Percentiles rank a stretch among this genome's conserved stretches.
phyloP scores from a whole-genome alignment of 2,329 filamentous ascomycete species.

The Botrytis hyacinthi region DNA sequence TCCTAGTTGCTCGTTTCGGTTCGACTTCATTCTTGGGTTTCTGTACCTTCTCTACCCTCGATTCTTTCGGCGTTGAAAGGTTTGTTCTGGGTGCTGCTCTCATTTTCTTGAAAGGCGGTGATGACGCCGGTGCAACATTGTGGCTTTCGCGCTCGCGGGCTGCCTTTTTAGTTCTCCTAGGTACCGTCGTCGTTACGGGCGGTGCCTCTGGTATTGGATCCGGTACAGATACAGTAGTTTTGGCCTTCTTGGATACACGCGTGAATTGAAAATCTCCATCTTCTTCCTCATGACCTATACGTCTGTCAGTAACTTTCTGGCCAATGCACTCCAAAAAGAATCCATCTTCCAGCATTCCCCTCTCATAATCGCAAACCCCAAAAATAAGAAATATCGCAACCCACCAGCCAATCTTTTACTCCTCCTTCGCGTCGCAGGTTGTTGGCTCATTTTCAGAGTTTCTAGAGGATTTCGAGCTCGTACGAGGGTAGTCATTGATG shows the following conservation, averaged over 20 bases:
- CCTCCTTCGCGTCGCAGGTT: constrained; percentile 54
- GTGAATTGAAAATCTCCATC: constrained; percentile 77
- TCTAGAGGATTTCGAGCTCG: constrained; percentile 62
- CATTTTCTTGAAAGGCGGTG: constrained; percentile 43
- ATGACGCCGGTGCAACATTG: constrained; percentile 7
- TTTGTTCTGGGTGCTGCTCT: constrained; percentile 22
- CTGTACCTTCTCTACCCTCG: background rate
- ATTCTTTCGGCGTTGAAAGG: constrained; percentile 7
- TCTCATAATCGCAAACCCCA: constrained; percentile 17
- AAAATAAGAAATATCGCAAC: constrained; percentile 36
- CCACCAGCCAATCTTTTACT: constrained; percentile 65
- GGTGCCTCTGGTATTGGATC: constrained; percentile 40
- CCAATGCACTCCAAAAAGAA: constrained; percentile 14
- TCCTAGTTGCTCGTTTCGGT: constrained; percentile 41
- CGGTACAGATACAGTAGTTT: constrained; percentile 45
- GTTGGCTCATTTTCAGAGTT: constrained; percentile 65
- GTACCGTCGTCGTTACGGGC: constrained; percentile 40
- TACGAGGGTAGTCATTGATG: constrained; percentile 69
- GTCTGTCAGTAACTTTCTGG: constrained; percentile 20
- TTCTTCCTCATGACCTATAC: constrained; percentile 63
- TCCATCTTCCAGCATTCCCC: background rate
- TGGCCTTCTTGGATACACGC: constrained; percentile 63
- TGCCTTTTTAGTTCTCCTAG: constrained; percentile 40
- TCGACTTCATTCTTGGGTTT: constrained; percentile 33
- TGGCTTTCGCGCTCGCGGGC: constrained; percentile 42